Evolutionary conservation across 345 rosid genomes (phyloP).

Genomic region (Conringia planisiliqua): DNA sequence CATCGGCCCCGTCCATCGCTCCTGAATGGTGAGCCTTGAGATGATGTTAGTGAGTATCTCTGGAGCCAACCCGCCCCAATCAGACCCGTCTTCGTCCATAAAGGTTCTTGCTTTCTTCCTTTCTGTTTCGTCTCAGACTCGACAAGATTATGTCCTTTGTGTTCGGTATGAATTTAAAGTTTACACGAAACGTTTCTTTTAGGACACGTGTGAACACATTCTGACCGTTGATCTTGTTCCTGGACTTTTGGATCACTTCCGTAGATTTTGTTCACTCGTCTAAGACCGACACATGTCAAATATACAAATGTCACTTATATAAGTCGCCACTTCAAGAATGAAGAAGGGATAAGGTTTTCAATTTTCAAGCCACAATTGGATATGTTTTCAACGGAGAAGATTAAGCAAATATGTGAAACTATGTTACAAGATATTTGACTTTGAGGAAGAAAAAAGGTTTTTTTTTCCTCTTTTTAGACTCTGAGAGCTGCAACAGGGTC

Average conservation of each 20-base stretch:
- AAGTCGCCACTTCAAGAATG: constrained; percentile 11
- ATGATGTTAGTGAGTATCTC: constrained; percentile 71
- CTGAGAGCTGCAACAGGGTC: constrained; percentile 73
- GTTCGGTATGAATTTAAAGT: not conserved
- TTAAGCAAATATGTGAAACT: constrained; percentile 14
- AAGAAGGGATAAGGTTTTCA: constrained; percentile 19
- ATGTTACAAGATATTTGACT: constrained; percentile 11
- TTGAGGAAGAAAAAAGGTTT: not conserved
- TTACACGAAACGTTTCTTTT: not conserved
- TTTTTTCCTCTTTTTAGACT: constrained; percentile 38
- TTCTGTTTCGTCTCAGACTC: not conserved
- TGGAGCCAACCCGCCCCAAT: constrained; percentile 74
- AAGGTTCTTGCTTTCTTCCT: not conserved
- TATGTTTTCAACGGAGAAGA: constrained; percentile 5
- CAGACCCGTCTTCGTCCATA: constrained; percentile 28
- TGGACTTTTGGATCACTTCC: constrained; percentile 18
- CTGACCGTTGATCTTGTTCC: constrained; percentile 19
- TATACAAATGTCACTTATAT: constrained; percentile 2
- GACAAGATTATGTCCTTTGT: not conserved
- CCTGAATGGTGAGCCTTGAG: constrained; percentile 55
- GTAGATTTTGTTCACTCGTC: not conserved
- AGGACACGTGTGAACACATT: constrained; percentile 10
- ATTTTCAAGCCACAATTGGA: constrained; percentile 3
- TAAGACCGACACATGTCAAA: constrained; percentile 10
- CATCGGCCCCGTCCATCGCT: constrained; percentile 84